Evolutionary conservation across 331 rosid species (phyloP), one percentile per base, ranked within the genome.

Genomic region (Saraca asoca): DNA sequence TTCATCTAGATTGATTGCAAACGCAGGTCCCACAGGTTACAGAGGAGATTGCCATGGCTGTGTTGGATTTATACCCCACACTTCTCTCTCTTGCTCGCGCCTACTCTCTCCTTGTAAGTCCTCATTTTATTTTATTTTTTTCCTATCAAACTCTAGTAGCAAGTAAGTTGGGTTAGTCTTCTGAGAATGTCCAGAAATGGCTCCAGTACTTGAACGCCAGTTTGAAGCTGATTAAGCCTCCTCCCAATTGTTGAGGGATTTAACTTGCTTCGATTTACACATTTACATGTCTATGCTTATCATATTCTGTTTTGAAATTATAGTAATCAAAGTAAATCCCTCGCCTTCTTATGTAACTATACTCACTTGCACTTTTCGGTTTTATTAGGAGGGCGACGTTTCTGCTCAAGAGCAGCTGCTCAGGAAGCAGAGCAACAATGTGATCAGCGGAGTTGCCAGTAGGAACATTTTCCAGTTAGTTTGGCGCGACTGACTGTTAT

Each of bases 1-100:
- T 59, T 61, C 51, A 35, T 58, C 45, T 43, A 7, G 58, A 63
- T 10, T 12, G 50, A 41, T 38, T 24, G 31, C 31, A 29, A 54
- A 75, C 82, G 75, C 85, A 93, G 98, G 95, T 88, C 15, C 90
- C 95, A 41, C 96, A 89, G 71, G 95, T 93, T 55, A 93, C 98
- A 12, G 98, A 93, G 84, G 98, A 85, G 74, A 76, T 85, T 79
- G 98, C 98, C 58, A 63, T 89, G 77, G 81, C 91, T 48, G 95
- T 90, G 78, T 71, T 88, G 83, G 95, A 90, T 74, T 46, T 90
- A 79, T 87, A 85, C 69, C 95, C 96, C 1, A 93, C 98, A n/a
- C 79, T 85, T 78, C 38, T 84, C 61, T 85, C 91, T 58, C 95
- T 93, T 64, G 91, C 91, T 14, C 69, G 53, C 62, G 94, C 88